Percentiles rank a stretch among this genome's conserved stretches.
These are phyloP conservation scores for Teratosphaeria pseudoeucalypti DNA, from an alignment of 2,329 filamentous ascomycete species.

Conservation along the genomic window DNA sequence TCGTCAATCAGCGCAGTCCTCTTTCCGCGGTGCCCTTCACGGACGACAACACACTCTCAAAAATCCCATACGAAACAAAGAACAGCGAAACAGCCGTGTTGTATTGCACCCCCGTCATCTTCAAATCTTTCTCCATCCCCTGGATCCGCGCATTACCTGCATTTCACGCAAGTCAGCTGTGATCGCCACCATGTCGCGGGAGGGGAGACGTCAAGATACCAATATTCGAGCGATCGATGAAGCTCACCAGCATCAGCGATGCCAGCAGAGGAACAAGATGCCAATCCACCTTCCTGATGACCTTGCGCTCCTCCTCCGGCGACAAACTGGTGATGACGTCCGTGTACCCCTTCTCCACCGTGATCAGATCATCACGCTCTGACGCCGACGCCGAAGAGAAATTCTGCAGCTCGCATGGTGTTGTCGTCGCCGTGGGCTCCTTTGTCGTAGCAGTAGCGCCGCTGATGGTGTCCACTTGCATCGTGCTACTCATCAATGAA, in stretches of 20 bases:
- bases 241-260: neutral
- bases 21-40: neutral
- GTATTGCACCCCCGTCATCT: constrained; percentile 36
- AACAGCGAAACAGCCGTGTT: constrained; percentile 36
- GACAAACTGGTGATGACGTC: neutral
- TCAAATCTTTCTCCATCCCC: constrained; percentile 28
- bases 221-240: constrained; percentile 31
- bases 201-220: constrained; percentile 3
- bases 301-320: neutral
- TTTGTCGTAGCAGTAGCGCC: too few relatives aligned
- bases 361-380: neutral
- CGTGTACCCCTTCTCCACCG: neutral
- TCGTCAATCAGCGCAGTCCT: neutral
- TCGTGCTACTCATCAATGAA: too few relatives aligned
- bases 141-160: constrained; percentile 31
- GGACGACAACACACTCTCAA: constrained; percentile 19
- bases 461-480: too few relatives aligned
- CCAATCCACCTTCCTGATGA: neutral
- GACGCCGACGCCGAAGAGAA: neutral
- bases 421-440: too few relatives aligned
- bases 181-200: too few relatives aligned
- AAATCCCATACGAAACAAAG: constrained; percentile 34
- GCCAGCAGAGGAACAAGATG: neutral
- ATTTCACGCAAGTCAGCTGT: too few relatives aligned
- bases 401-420: neutral